Conservation (phyloP, 1,284 basidiomycete genomes). For the Phylloporus sp. region DNA sequence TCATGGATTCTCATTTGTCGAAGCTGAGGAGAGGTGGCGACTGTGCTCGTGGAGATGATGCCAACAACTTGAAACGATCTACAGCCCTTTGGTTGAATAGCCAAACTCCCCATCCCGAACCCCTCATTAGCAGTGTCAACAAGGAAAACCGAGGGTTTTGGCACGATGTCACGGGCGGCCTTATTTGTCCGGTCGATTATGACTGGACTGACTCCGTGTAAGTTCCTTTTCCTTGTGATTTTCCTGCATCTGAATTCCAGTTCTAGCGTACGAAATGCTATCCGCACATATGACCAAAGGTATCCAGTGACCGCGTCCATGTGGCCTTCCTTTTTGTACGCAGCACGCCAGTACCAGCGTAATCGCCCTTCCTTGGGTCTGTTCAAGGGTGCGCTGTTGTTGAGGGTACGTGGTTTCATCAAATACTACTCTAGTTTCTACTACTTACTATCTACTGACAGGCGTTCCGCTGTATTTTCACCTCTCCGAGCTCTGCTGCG, state of each 20-base stretch:
- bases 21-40: conserved; percentile 26
- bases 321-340: conserved; percentile 29
- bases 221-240: neutral
- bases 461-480: conserved; percentile 40
- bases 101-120: conserved; percentile 6
- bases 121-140: conserved; percentile 9
- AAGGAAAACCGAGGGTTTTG: conserved; percentile 31
- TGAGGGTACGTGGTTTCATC: conserved; percentile 24
- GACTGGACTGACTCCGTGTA: conserved; percentile 36
- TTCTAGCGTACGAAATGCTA: conserved; percentile 7
- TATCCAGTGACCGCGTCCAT: conserved; percentile 22
- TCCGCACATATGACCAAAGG: conserved; percentile 22
- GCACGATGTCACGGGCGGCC: conserved; percentile 33
- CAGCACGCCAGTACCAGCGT: conserved; percentile 16
- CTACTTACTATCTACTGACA: conserved; percentile 8
- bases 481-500: conserved; percentile 36
- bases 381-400: conserved; percentile 32
- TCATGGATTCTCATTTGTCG: neutral
- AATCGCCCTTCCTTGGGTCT: conserved; percentile 15
- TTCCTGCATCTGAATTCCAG: neutral
- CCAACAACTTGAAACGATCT: conserved; percentile 10
- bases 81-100: conserved; percentile 35
- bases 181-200: conserved; percentile 37
- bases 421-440: neutral
- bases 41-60: conserved; percentile 31